Percentiles rank a stretch among this genome's conserved stretches.
phyloP scores from a whole-genome alignment of 2,329 filamentous ascomycete genomes.

The Stagonosporopsis rhizophila region DNA sequence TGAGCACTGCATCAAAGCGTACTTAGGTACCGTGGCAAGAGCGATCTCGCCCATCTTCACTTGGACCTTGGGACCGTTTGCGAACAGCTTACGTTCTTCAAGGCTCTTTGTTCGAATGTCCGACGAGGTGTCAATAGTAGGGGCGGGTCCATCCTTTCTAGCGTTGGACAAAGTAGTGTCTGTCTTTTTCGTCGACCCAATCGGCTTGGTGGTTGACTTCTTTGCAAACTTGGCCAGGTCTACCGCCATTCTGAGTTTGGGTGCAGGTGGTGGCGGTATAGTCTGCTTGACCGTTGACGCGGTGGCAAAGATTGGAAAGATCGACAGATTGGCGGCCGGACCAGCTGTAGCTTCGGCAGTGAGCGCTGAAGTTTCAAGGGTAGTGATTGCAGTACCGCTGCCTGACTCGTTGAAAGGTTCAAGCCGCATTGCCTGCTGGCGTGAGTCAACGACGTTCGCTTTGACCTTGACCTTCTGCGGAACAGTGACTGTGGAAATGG shows the following conservation, averaged over 20 bases:
- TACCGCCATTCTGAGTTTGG: conserved; percentile 30
- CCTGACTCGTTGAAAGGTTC: background rate
- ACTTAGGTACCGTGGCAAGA: conserved; percentile 29
- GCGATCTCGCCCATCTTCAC: conserved; percentile 28
- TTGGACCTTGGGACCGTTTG: conserved; percentile 28
- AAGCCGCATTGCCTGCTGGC: background rate
- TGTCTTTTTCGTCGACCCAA: background rate
- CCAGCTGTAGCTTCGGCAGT: background rate
- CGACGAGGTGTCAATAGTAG: conserved; percentile 14
- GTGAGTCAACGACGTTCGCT: background rate
- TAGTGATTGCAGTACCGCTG: too few species aligned
- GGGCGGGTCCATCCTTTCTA: conserved; percentile 15
- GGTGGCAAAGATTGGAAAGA: conserved; percentile 24
- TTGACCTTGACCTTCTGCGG: background rate
- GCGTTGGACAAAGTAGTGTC: background rate
- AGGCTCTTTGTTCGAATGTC: conserved; percentile 35
- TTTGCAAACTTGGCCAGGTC: conserved; percentile 33
- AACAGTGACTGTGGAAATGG: too few species aligned
- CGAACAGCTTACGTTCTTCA: conserved; percentile 29
- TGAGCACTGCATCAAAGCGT: conserved; percentile 40
- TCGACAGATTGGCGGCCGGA: background rate
- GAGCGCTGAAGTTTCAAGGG: background rate
- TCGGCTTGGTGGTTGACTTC: conserved; percentile 8
- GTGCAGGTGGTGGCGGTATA: conserved; percentile 28
- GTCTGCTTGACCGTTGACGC: conserved; percentile 28